Base-by-base conservation (phyloP, 345 rosid species). In the Murraya koenigii region DNA sequence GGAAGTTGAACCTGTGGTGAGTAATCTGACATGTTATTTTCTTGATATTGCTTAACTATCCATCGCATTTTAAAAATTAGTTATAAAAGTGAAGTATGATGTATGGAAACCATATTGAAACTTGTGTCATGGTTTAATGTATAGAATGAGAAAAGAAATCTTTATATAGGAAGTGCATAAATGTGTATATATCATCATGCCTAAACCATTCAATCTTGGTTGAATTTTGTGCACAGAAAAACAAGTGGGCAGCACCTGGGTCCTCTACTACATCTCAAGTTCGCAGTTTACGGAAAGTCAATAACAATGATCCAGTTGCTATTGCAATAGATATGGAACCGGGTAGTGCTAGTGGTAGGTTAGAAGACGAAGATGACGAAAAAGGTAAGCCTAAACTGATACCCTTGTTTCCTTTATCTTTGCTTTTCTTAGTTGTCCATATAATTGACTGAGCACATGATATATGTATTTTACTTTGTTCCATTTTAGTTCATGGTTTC, bases 1-100 rank as follows among this genome's bases (percentile, higher is more conserved):
- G 71, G 91, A 96, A 91, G 91, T 90, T 66, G 93, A 93, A 87
- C 97, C 99, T n/a, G 72, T 90, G 92, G 99, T 92, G 83, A 92
- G 97, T 83, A 67, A 39, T 63, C 78, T 54, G 63, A 60, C 77
- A 33, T 65, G 47, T 62, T 7, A 19, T 41, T 71, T 71, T 14
- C 52, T 65, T 66, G 71, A 70, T n/a, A 15, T 78, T 30, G 36
- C 26, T 35, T 33, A 11, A 25, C 71, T 38, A 58, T 44, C 44
- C 30, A 26, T 71, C n/a, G 7, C 58, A 33, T 56, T 1, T 54
- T 71, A 58, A 25, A 25, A 39, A 44, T 10, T 66, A 17, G 38
- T 15, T 33, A 30, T 23, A 71, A n/a, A n/a, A n/a, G 19, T 71
- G 58, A 56, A 65, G 52, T 65, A 14, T 30, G 68, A 72, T n/a